These are phyloP conservation scores for Diplogelasinospora grovesii DNA, from an alignment of 495 filamentous ascomycete species.

Conservation along the genomic window DNA sequence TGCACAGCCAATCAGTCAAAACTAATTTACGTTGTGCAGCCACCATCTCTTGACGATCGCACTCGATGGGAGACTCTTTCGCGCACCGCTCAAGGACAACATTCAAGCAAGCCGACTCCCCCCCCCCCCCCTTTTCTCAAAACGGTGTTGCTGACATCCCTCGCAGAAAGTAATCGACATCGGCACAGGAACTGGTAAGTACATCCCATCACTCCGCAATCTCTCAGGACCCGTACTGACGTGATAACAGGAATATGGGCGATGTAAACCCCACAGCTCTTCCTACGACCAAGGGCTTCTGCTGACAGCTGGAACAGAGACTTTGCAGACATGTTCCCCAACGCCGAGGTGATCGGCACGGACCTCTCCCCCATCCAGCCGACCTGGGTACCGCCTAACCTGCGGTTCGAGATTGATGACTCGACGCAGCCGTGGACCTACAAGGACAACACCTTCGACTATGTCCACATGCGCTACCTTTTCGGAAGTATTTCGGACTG, in stretches of 20 bases:
- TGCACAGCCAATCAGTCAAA: too few species aligned
- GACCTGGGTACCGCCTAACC: slow-evolving; percentile 41
- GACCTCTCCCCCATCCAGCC: slow-evolving; percentile 57
- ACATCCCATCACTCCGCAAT: neutral
- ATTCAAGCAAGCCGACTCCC: slow-evolving; percentile 2
- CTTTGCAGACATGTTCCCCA: slow-evolving; percentile 43
- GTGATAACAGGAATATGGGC: slow-evolving; percentile 39
- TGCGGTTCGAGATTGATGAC: slow-evolving; percentile 48
- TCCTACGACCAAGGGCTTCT: neutral
- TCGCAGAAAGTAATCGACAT: slow-evolving; percentile 53
- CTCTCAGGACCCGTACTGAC: too few species aligned
- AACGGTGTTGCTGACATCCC: neutral
- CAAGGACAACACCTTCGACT: slow-evolving; percentile 46
- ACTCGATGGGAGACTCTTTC: slow-evolving; percentile 48
- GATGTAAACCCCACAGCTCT: slow-evolving; percentile 21
- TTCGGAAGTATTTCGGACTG: slow-evolving; percentile 48
- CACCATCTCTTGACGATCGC: slow-evolving; percentile 33
- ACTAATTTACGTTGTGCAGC: slow-evolving; percentile 4
- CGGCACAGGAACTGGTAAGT: slow-evolving; percentile 51
- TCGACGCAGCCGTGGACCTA: slow-evolving; percentile 43
- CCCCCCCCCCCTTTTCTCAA: too few species aligned
- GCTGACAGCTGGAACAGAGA: slow-evolving; percentile 19
- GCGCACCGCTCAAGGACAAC: slow-evolving; percentile 47
- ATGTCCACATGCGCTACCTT: slow-evolving; percentile 49
- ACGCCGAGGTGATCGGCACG: slow-evolving; percentile 54